Evolutionary conservation across 139 green algal genomes (phyloP).

Genomic region (Volvox africanus): DNA sequence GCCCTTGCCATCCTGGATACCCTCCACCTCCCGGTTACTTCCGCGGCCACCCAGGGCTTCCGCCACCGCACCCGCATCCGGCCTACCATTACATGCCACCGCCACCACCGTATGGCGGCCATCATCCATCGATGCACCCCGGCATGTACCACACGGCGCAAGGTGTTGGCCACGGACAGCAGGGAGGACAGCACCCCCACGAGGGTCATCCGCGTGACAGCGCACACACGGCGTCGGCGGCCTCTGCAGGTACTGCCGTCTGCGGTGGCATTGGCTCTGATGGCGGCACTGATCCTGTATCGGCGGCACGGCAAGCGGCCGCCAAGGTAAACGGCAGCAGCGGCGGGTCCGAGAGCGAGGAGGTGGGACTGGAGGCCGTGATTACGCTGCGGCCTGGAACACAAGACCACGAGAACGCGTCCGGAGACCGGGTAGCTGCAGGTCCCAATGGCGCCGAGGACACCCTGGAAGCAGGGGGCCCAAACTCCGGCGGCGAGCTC

Average conservation of each 20-base stretch:
- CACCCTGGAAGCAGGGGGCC: background rate
- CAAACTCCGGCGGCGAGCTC: background rate
- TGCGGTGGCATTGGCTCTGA: background rate
- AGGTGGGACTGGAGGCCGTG: conserved; percentile 34
- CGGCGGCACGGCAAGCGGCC: background rate
- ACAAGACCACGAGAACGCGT: background rate
- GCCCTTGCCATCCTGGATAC: conserved; percentile 28
- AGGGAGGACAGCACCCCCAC: background rate
- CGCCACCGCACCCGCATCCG: conserved; percentile 14
- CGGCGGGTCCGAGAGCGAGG: conserved; percentile 21
- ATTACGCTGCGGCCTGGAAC: background rate
- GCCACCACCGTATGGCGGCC: conserved; percentile 1
- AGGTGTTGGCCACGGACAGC: background rate
- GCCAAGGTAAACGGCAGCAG: background rate
- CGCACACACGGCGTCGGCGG: background rate
- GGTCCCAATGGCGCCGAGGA: background rate
- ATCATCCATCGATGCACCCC: conserved; percentile 30
- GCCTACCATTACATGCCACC: conserved; percentile 20
- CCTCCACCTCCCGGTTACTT: conserved; percentile 14
- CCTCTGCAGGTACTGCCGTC: background rate
- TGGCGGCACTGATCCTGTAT: conserved; percentile 28
- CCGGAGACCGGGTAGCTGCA: background rate
- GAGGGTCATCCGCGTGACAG: background rate
- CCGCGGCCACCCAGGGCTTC: conserved; percentile 6
- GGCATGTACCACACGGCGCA: conserved; percentile 15